These are phyloP conservation scores for Pisolithus sp. DNA, from an alignment of 768 basidiomycete species.

Conservation along the genomic window DNA sequence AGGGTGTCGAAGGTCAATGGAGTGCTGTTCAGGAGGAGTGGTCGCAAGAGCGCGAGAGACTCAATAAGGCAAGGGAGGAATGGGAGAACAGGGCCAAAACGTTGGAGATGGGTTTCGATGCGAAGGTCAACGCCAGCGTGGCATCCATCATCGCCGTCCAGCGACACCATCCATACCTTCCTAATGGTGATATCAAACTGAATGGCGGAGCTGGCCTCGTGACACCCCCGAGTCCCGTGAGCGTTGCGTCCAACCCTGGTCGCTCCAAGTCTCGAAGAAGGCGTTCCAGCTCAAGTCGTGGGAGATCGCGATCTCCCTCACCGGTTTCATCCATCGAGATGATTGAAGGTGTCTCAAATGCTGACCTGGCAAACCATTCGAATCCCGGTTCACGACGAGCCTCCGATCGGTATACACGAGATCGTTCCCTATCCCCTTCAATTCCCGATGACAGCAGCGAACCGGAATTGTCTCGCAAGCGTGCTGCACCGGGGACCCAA, in stretches of 20 bases:
- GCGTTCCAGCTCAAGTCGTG: slow-evolving; percentile 36
- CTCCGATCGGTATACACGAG: slow-evolving; percentile 19
- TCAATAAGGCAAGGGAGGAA: slow-evolving; percentile 68
- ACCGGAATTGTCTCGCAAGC: slow-evolving; percentile 17
- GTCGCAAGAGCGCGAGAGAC: slow-evolving; percentile 70
- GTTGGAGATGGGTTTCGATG: slow-evolving; percentile 50
- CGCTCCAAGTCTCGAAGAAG: slow-evolving; percentile 36
- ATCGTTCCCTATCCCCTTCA: slow-evolving; percentile 26
- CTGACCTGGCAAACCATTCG: slow-evolving; percentile 12
- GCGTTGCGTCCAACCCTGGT: slow-evolving; percentile 57
- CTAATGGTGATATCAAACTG: slow-evolving; percentile 27
- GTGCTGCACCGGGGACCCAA: slow-evolving; percentile 14
- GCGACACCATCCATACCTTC: slow-evolving; percentile 31
- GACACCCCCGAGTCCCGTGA: slow-evolving; percentile 72
- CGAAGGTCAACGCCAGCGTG: slow-evolving; percentile 31
- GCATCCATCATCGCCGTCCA: slow-evolving; percentile 27
- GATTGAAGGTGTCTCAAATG: slow-evolving; percentile 24
- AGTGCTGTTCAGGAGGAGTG: slow-evolving; percentile 72
- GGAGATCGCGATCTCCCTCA: slow-evolving; percentile 31
- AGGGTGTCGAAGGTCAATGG: slow-evolving; percentile 76
- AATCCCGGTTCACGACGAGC: slow-evolving; percentile 18
- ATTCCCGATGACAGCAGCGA: slow-evolving; percentile 24
- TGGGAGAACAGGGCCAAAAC: slow-evolving; percentile 62
- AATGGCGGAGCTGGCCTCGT: slow-evolving; percentile 47
- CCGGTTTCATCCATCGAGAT: slow-evolving; percentile 29